phyloP scores from a whole-genome alignment of 805 yeast species.

The Hanseniaspora opuntiae region DNA sequence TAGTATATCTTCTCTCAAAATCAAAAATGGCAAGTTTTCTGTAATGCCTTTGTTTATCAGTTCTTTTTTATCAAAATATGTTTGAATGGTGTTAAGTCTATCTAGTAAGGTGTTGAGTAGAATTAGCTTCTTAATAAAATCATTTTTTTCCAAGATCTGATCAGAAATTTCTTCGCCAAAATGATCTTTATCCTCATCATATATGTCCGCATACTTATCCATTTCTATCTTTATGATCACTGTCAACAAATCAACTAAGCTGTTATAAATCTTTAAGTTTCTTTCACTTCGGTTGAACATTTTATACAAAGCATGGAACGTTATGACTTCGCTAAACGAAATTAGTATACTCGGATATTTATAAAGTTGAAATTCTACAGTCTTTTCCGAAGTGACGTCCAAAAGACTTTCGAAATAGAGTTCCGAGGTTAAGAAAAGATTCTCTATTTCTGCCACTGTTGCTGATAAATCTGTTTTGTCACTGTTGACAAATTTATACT shows the following conservation, averaged over 20 bases:
- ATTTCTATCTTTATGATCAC: neutral
- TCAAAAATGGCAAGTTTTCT: conserved; percentile 6
- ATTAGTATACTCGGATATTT: conserved; percentile 19
- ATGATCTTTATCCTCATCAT: conserved; percentile 1
- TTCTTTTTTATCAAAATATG: conserved; percentile 4
- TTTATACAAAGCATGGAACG: conserved; percentile 20
- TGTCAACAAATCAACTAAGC: conserved; percentile 16
- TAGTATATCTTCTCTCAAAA: conserved; percentile 10
- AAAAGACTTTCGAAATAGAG: neutral
- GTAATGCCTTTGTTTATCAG: neutral
- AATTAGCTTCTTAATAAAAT: neutral
- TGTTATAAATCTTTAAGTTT: conserved; percentile 17
- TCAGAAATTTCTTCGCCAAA: conserved; percentile 11
- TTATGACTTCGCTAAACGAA: conserved; percentile 16
- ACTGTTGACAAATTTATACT: conserved; percentile 4
- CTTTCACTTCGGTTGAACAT: conserved; percentile 17
- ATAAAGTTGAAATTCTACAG: conserved; percentile 15
- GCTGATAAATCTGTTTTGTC: neutral
- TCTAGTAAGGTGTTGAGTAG: neutral
- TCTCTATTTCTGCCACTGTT: conserved; percentile 1
- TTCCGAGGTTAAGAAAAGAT: neutral
- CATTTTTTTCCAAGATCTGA: neutral
- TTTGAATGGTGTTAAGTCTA: conserved; percentile 7
- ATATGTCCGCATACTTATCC: neutral
- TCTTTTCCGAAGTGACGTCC: neutral